Conservation (phyloP, 768 basidiomycete species). For the Pleurotus djamor region DNA sequence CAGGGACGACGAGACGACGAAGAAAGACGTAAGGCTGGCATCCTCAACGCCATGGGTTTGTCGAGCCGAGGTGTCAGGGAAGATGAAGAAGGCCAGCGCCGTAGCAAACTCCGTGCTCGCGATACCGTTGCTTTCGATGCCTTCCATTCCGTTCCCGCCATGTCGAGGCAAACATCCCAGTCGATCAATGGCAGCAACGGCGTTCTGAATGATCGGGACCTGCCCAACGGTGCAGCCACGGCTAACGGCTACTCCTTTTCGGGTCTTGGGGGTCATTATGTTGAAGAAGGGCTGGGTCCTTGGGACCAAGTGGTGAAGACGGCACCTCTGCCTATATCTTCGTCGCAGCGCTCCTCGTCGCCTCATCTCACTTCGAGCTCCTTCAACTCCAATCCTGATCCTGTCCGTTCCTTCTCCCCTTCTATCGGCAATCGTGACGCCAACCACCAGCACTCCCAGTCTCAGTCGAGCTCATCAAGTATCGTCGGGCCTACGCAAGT, state of each 20-base stretch:
- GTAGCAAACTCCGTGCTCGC: constrained; percentile 40
- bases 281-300: constrained; percentile 11
- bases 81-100: constrained; percentile 56
- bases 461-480: constrained; percentile 31
- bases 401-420: constrained; percentile 5
- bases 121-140: constrained; percentile 66
- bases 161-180: constrained; percentile 36
- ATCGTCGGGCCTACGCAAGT: constrained; percentile 21
- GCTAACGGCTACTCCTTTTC: constrained; percentile 14
- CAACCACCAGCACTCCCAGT: constrained; percentile 14
- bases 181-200: constrained; percentile 16
- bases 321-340: constrained; percentile 11
- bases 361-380: constrained; percentile 15
- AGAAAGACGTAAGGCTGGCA: constrained; percentile 32
- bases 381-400: constrained; percentile 6
- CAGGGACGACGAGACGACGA: constrained; percentile 36
- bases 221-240: constrained; percentile 11
- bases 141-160: constrained; percentile 63
- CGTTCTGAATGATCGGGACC: constrained; percentile 11
- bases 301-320: constrained; percentile 26
- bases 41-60: constrained; percentile 39
- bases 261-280: constrained; percentile 5
- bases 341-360: constrained; percentile 35
- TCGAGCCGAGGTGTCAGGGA: constrained; percentile 56
- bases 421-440: constrained; percentile 7